Base-by-base conservation (phyloP, 2,329 filamentous ascomycete species). In the Phialemonium atrogriseum region DNA sequence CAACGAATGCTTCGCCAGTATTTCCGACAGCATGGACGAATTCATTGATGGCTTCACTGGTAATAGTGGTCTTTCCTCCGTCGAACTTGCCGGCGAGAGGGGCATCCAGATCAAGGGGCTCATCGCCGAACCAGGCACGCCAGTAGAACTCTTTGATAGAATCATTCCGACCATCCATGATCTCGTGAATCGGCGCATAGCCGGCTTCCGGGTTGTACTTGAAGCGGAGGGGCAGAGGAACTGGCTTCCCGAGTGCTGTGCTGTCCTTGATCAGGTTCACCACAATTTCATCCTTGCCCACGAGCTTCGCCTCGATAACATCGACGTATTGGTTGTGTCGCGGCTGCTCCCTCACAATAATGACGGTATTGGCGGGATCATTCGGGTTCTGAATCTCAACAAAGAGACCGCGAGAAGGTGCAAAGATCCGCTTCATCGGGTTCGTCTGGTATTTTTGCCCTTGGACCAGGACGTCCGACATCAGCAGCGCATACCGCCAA, bases 61-160 rank as follows among this genome's bases (percentile, higher is more conserved):
- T 94, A 45, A 98, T 88, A 16, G 75, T 86, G 5, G 86, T 76
- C 45, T 80, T 79, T 43, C 91, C 91, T 52, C 91, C 91, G 44
- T 91, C 85, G 52, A 98, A 98, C 45, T 78, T 80, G 52, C 84
- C 82, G 5, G 85, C 88, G 32, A 94, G 84, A 21, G 84, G 70
- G 11, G 83, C 80, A 48, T 95, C 81, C 34, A 95, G 84, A 34
- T 93, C 80, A 30, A 93, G 71, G 25, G 71, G 61, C 50, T 94
- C 88, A 38, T 88, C 73, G 24, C 87, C 91, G 48, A 98, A 98
- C 91, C 91, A 98, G 44, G 93, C 80, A 46, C 80, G 80, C 78
- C 94, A 98, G 71, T 98, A 98, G 58, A 98, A 98, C 59, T 94
- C 85, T 70, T 98, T 98, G 69, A 98, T 96, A 43, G 86, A 84